A percentile compares a stretch with the other conserved stretches of the same genome.
Evolutionary conservation across 495 filamentous ascomycete genomes (phyloP).

Genomic region (Penicillium subrubescens): DNA sequence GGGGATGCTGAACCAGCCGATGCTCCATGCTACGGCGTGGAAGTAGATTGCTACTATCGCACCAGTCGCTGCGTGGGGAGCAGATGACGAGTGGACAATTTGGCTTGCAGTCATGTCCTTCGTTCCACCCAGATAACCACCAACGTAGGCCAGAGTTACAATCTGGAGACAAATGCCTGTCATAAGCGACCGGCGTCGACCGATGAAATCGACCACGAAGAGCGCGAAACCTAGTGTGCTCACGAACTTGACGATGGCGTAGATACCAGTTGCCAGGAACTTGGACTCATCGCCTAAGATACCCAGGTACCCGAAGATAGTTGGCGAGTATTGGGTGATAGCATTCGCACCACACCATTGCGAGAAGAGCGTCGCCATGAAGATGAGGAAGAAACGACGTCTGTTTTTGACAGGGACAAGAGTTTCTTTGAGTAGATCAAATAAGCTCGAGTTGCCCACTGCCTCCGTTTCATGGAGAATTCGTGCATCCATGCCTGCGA

Average conservation of each 20-base stretch:
- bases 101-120: slow-evolving; percentile 13
- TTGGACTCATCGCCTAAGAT: slow-evolving; percentile 33
- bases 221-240: slow-evolving; percentile 59
- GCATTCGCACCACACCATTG: slow-evolving; percentile 35
- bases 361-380: slow-evolving; percentile 31
- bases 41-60: slow-evolving; percentile 60
- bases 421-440: slow-evolving; percentile 64
- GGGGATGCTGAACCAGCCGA: slow-evolving; percentile 67
- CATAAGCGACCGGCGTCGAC: slow-evolving; percentile 55
- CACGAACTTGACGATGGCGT: slow-evolving; percentile 47
- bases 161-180: slow-evolving; percentile 27
- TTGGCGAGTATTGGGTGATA: slow-evolving; percentile 32
- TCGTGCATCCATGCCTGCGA: slow-evolving; percentile 59
- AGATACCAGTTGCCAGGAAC: slow-evolving; percentile 47
- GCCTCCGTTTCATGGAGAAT: slow-evolving; percentile 61
- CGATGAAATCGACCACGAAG: slow-evolving; percentile 66
- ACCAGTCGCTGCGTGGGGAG: slow-evolving; percentile 39
- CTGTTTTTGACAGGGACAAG: slow-evolving; percentile 61
- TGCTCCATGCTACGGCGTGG: slow-evolving; percentile 60
- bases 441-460: slow-evolving; percentile 53
- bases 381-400: slow-evolving; percentile 52
- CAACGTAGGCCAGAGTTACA: slow-evolving; percentile 23
- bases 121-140: slow-evolving; percentile 19
- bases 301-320: slow-evolving; percentile 37
- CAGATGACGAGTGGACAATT: slow-evolving; percentile 14